Base-by-base conservation (phyloP, 2,329 filamentous ascomycete species). In the Didymella sp. region DNA sequence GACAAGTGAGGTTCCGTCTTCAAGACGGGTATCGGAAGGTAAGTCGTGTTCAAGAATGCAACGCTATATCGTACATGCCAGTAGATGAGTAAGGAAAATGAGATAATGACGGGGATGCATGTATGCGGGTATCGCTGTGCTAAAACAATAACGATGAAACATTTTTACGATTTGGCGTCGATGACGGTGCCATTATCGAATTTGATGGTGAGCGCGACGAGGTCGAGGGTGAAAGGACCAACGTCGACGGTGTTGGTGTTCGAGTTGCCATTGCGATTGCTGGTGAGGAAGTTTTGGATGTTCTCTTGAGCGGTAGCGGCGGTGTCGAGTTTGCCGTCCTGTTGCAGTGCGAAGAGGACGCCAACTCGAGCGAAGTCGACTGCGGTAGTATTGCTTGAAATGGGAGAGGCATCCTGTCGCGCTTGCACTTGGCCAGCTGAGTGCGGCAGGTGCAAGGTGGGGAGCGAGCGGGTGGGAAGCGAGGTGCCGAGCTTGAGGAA, bases 331-430 rank as follows among this genome's bases (percentile, higher is more conserved):
- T 75, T 66, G 5, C 73, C 69, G 6, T 74, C 75, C 25, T 76
- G 71, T 59, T 82, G 79, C 13, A 82, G 67, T 12, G 80, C 72
- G 33, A 79, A 75, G 4, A 82, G 73, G 13, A 82, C 76, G 13
- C 76, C 76, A 15, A 79, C 63, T 21, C 79, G 75, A 2, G 80
- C 80, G 61, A 82, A 82, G 59, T 81, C 78, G 24, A 80, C 58
- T 1, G 73, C 70, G 0, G 67, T 73, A 2, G 72, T 64, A 47
- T 75, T 74, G 63, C 72, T 75, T 3, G 70, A 73, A 17, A 76
- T 64, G 1, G 73, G 72, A 19, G 74, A 60, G 1, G 62, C 66
- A 9, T 22, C 73, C 43, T 38, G 66, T 54, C 15, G 67, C 22
- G 27, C 54, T 54, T 2, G 69, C 17, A 43, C 61, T 43, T 22